Evolutionary conservation across 2,329 filamentous ascomycete genomes (phyloP), one percentile per base, ranked within the genome.

Genomic region (Aspergillus tubingensis): DNA sequence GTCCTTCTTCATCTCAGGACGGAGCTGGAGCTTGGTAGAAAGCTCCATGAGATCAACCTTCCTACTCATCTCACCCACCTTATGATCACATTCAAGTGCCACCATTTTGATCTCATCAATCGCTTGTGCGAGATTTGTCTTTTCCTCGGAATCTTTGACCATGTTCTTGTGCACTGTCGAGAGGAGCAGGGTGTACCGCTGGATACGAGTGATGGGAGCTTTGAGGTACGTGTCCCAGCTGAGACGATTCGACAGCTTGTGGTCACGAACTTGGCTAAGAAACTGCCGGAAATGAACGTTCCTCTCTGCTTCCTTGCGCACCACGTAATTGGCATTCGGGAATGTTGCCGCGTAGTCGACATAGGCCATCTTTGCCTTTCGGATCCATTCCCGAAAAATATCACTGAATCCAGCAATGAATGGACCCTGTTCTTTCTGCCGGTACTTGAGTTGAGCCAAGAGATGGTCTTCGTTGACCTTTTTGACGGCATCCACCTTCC

Each of bases 371-470:
- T 89, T 92, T 32, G 95, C 95, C 76, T 97, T 98, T 64, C 95
- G 87, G 63, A 98, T 96, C 95, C 95, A 99, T 78, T 99, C 95
- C 60, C 95, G 85, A 81, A 99, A 98, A 53, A 99, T 91, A 71
- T 98, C 95, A 73, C 93, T 97, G 77, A 97, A 97, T 3, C 95
- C 95, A 11, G 86, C 83, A 60, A 99, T 89, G 88, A 92, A 99
- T 0, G 95, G 95, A 0, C 95, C 95, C 78, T 99, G 94, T 73
- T 98, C 95, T 70, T 95, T 91, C 75, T 99, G 95, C 25, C 95
- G 88, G 74, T 98, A 99, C 72, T 98, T 98, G 69, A 99, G 85
- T 75, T 97, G 94, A 2, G 94, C 90, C 23, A 99, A 80, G 19
- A 99, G 84, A 74, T 95, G 89, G 64, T 97, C 93, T 75, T 96